Percentiles rank a stretch among this genome's conserved stretches.
phyloP scores from a whole-genome alignment of 352 stramenopile genomes.

The Phytophthora vignae region DNA sequence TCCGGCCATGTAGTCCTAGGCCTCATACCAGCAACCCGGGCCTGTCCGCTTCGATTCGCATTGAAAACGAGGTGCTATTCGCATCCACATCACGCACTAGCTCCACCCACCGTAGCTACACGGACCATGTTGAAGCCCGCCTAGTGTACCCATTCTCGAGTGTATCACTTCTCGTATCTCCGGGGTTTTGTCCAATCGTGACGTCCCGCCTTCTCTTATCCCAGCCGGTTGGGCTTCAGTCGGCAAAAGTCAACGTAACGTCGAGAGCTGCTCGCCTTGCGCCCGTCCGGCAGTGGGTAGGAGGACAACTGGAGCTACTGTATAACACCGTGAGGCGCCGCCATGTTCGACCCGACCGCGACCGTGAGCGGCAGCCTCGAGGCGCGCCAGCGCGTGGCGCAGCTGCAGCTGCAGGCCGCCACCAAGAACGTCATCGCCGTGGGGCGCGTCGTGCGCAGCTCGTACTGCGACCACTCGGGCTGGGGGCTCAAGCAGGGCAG shows the following conservation, averaged over 20 bases:
- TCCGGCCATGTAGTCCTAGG: too few species aligned
- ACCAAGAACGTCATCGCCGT: conserved; percentile 57
- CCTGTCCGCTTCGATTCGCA: too few species aligned
- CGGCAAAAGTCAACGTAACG: conserved; percentile 3
- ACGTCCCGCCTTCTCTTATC: neutral
- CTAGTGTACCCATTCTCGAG: too few species aligned
- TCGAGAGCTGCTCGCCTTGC: neutral
- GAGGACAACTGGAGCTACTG: too few species aligned
- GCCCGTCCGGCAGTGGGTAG: neutral
- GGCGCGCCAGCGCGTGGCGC: conserved; percentile 36
- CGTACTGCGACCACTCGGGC: conserved; percentile 80
- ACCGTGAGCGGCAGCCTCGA: conserved; percentile 35
- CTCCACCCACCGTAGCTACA: too few species aligned
- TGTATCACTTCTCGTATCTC: neutral
- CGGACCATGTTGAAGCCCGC: too few species aligned
- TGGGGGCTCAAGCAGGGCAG: conserved; percentile 85
- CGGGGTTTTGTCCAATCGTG: conserved; percentile 7
- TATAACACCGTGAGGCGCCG: neutral
- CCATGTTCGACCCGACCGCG: conserved; percentile 34
- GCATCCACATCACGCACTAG: too few species aligned
- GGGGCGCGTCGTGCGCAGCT: conserved; percentile 54
- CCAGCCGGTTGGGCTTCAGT: conserved; percentile 14
- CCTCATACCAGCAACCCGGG: too few species aligned
- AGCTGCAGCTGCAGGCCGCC: conserved; percentile 46
- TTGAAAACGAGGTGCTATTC: too few species aligned